Base-by-base conservation (phyloP, 495 filamentous ascomycete genomes). In the Aspergillus carlsbadensis region DNA sequence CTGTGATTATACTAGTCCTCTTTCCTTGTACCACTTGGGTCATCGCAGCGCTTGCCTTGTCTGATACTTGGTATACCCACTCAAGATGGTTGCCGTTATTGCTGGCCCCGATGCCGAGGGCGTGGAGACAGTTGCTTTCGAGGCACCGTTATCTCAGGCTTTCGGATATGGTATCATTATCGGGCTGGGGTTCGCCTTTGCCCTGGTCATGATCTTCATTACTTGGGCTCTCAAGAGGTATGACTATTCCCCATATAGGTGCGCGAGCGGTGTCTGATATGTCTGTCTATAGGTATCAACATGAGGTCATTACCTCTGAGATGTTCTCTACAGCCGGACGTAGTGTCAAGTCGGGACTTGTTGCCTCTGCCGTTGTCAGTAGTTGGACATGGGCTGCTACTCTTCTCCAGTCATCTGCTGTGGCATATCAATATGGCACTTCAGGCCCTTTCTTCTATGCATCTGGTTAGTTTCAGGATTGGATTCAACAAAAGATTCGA, bases 271-370 rank as follows among this genome's bases (percentile, higher is more conserved):
- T 33, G 18, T 29, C 54, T 57, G 39, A 57, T n/a, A 11, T 13
- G 31, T 41, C 5, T 13, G 31, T 41, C 5, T 20, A 24, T 47
- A 85, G 85, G 61, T 97, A 96, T 67, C 93, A 96, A 68, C 81
- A 91, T 77, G 93, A 98, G 73, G 81, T 96, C 6, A 92, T 96
- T 73, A 98, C 93, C 1, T 95, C 90, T 0, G 93, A 98, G 73
- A 96, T 95, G 89, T 98, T 97, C 82, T 91, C 84, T 57, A 98
- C 93, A 2, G 93, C 93, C 44, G 93, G 93, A 15, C 79, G 93
- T 43, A 96, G 92, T 10, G 93, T 98, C 63, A 98, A 96, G 64
- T 92, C 90, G 11, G 93, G 93, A 46, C 78, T 98, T 15, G 92
- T 97, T n/a, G 90, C 91, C 4, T 88, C 89, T 26, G 92, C 93